phyloP scores from a whole-genome alignment of 768 basidiomycete genomes.

The Panaeolus papilionaceus region DNA sequence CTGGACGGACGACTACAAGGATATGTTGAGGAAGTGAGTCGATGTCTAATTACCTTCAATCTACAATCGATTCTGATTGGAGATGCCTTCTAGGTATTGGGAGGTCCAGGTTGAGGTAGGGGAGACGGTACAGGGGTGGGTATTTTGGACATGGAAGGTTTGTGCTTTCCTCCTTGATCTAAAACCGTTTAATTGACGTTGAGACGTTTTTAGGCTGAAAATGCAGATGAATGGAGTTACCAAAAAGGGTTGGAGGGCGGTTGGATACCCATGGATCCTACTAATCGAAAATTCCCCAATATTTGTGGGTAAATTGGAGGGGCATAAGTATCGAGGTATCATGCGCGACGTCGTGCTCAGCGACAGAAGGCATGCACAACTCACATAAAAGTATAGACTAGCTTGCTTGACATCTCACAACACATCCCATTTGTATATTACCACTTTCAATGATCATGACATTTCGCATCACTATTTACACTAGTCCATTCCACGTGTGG shows the following conservation, averaged over 20 bases:
- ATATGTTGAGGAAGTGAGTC: slow-evolving; percentile 63
- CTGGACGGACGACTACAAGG: slow-evolving; percentile 69
- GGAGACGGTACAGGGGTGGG: slow-evolving; percentile 74
- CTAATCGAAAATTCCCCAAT: slow-evolving; percentile 64
- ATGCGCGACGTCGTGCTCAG: neutral
- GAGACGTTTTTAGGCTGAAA: slow-evolving; percentile 44
- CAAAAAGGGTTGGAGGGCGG: slow-evolving; percentile 74
- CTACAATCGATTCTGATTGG: neutral
- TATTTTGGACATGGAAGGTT: slow-evolving; percentile 83
- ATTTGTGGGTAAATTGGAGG: slow-evolving; percentile 49
- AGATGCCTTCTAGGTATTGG: slow-evolving; percentile 58
- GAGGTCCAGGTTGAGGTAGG: slow-evolving; percentile 80
- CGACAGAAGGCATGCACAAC: neutral
- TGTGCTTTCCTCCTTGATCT: slow-evolving; percentile 20
- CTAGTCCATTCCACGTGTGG: neutral
- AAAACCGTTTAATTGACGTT: neutral
- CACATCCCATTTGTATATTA: slow-evolving; percentile 1
- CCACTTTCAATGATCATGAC: neutral
- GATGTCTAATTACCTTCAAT: neutral
- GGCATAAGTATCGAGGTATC: neutral
- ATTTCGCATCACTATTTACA: neutral
- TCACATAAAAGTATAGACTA: neutral
- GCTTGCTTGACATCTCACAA: neutral
- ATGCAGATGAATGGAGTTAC: slow-evolving; percentile 79
- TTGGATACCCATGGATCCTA: slow-evolving; percentile 77